Evolutionary conservation across 225 moss, liverwort and hornwort species (phyloP), one percentile per base, ranked within the genome.

Genomic region (Lunularia cruciata): DNA sequence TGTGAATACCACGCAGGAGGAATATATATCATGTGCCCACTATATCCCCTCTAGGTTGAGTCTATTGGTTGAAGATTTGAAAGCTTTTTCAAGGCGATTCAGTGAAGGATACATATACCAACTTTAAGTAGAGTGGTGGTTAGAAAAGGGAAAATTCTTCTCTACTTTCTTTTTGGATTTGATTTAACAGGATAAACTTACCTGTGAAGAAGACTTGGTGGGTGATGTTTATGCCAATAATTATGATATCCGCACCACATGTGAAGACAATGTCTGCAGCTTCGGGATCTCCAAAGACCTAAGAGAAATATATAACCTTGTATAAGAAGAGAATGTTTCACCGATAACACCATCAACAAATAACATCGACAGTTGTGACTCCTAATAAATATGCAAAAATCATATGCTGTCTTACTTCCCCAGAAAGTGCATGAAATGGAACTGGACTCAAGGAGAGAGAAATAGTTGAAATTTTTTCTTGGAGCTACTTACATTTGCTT

Each of bases 191-290:
- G 27, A 67, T 23, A 11, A 34, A 52, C 23, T 51, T 31, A 98
- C 93, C 93, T 74, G 89, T 88, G 79, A 91, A 80, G 71, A 78
- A 85, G 30, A 93, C 91, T 72, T 89, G 91, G 63, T 91, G 93
- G 23, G 98, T 93, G 69, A 98, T 85, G 74, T 98, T 91, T 68
- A 93, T 85, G 47, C 93, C 98, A 49, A 93, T 67, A 31, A 89
- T 83, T 63, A 87, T 54, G 61, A 93, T 89, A 71, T 93, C 81
- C 65, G 91, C 98, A 74, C 98, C 98, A 80, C 86, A 91, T 40
- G 88, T 89, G 66, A 93, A 87, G 13, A 98, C 98, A 60, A 91
- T 80, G 72, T 93, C 98, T 18, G 93, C 98, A 62, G 98, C 93
- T 85, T 88, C 91, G 46, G 98, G 93, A 66, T 98, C 98, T 49